Evolutionary conservation across 176 grass and related monocot genomes (phyloP).

Genomic region (Carex scoparia): DNA sequence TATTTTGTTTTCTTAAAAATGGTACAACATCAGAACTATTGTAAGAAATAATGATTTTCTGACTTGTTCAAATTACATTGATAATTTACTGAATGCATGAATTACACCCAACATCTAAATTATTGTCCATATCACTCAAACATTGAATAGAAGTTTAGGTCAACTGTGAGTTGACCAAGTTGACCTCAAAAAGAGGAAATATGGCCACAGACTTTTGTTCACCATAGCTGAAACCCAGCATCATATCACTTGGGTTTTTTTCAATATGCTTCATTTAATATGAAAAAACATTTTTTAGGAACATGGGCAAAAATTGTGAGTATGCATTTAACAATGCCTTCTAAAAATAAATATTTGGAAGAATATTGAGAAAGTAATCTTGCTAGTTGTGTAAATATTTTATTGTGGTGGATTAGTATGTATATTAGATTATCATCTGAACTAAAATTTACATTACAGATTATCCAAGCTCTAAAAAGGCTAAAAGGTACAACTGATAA

Average conservation of each 20-base stretch:
- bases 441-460: constrained; percentile 29
- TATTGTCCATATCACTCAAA: background rate
- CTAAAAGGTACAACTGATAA: constrained; percentile 77
- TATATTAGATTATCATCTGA: background rate
- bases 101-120: background rate
- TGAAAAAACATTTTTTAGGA: background rate
- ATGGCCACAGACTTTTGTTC: too few relatives aligned
- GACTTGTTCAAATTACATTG: background rate
- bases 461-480: constrained; percentile 85
- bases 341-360: background rate
- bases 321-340: background rate
- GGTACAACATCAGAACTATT: background rate
- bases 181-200: too few relatives aligned
- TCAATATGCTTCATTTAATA: background rate
- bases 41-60: background rate
- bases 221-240: background rate
- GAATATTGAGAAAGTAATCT: background rate
- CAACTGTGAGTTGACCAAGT: background rate
- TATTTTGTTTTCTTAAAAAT: constrained; percentile 7
- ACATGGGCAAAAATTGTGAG: background rate
- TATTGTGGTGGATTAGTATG: background rate
- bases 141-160: background rate
- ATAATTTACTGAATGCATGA: background rate
- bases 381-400: background rate
- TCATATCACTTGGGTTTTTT: background rate